Evolutionary conservation across 2,329 filamentous ascomycete species (phyloP).

Genomic region (Ilyonectria sp.): DNA sequence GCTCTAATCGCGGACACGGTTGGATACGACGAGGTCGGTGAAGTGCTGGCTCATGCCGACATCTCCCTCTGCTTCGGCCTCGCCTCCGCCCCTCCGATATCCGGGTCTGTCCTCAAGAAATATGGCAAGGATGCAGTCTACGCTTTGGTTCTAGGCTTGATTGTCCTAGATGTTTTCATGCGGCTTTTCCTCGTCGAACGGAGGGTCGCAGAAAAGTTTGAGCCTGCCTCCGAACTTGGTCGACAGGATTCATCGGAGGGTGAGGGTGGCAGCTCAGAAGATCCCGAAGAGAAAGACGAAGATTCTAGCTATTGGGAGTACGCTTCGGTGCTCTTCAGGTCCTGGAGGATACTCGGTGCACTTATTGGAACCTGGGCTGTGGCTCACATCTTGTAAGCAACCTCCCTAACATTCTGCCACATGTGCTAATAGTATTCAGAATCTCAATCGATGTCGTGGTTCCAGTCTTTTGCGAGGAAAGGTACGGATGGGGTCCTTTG

Average conservation of each 20-base stretch:
- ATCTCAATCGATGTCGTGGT: conserved; percentile 32
- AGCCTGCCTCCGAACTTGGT: not conserved
- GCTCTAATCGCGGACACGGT: conserved; percentile 33
- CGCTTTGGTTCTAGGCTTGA: conserved; percentile 22
- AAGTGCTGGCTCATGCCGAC: conserved; percentile 25
- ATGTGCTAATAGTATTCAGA: conserved; percentile 14
- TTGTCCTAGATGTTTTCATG: conserved; percentile 30
- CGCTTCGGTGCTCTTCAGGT: conserved; percentile 21
- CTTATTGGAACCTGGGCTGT: conserved; percentile 31
- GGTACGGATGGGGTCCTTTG: conserved; percentile 16
- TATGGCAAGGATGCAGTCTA: conserved; percentile 27
- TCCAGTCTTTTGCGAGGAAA: conserved; percentile 26
- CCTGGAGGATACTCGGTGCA: conserved; percentile 32
- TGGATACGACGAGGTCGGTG: conserved; percentile 15
- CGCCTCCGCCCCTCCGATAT: conserved; percentile 21
- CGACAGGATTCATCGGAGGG: not conserved
- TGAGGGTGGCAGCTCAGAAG: not conserved
- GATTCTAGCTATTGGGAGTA: conserved; percentile 14
- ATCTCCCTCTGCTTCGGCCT: conserved; percentile 32
- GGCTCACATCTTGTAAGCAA: conserved; percentile 35
- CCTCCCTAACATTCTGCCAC: too few species aligned
- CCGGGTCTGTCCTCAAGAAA: conserved; percentile 12
- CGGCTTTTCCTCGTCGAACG: conserved; percentile 30
- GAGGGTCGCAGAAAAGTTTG: conserved; percentile 16
- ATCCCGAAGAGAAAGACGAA: not conserved